These are phyloP conservation scores for Cytospora piceae DNA, from an alignment of 2,329 filamentous ascomycete genomes.

Conservation along the genomic window DNA sequence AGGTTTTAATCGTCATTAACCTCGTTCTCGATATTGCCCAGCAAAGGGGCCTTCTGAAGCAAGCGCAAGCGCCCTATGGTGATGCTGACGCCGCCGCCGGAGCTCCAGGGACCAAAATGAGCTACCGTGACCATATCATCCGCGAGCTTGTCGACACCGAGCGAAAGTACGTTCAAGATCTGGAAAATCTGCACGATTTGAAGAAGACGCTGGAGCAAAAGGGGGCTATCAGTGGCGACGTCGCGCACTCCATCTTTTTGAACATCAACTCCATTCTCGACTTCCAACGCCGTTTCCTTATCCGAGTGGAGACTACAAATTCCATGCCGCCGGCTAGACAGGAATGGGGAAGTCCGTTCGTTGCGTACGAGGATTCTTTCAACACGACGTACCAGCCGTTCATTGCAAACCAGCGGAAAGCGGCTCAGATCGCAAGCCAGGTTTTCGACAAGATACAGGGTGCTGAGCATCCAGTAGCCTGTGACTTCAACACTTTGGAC, in stretches of 20 bases:
- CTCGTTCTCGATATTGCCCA: constrained; percentile 86
- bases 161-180: constrained; percentile 95
- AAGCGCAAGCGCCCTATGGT: constrained; percentile 48
- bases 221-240: constrained; percentile 84
- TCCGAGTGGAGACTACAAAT: constrained; percentile 94
- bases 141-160: constrained; percentile 93
- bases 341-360: constrained; percentile 94
- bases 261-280: constrained; percentile 95
- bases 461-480: constrained; percentile 78
- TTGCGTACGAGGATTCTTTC: constrained; percentile 82
- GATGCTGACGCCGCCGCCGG: constrained; percentile 40
- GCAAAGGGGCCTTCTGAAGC: constrained; percentile 72
- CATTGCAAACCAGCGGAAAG: constrained; percentile 93
- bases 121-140: constrained; percentile 82
- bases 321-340: constrained; percentile 76
- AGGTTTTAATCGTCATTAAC: constrained; percentile 91
- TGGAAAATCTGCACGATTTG: constrained; percentile 90
- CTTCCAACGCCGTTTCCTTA: constrained; percentile 92
- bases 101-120: constrained; percentile 64
- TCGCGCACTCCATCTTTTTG: constrained; percentile 91
- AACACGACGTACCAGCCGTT: constrained; percentile 88
- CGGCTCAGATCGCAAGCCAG: constrained; percentile 79
- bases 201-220: constrained; percentile 89
- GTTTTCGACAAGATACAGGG: constrained; percentile 85
- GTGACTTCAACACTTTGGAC: constrained; percentile 84